Base-by-base conservation (phyloP, 441 rosid genomes). In the Theobroma grandiflorum region DNA sequence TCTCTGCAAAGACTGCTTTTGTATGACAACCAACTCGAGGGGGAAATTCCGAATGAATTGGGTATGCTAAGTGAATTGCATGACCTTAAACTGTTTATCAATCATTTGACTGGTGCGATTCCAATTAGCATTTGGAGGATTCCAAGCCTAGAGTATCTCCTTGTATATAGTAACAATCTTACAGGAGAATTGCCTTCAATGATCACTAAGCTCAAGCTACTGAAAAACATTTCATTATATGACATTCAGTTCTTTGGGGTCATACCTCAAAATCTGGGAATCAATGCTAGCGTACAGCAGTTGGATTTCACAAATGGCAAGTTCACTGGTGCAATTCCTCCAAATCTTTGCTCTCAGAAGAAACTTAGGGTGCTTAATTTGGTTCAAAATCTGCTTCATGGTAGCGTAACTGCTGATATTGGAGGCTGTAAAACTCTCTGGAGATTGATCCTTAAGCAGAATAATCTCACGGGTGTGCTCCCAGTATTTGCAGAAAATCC, bases 71-170 rank as follows among this genome's bases (percentile, higher is more conserved):
- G 82, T 53, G 43, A 78, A 59, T 78, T 95, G 42, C 49, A 83
- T 77, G 89, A 88, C 66, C 89, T 95, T 69, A 78, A 78, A 77
- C 81, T 95, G 87, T 92, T 91, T 80, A 33, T 6, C 22, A 94
- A 94, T 79, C 74, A 38, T 26, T 87, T 95, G 79, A 86, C 81
- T 3, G 98, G 98, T 72, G 88, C 89, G 84, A 84, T 95, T 82
- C 99, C 97, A 12, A 75, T 83, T 62, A 64, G 84, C 63, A 82
- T 94, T 63, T 95, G 98, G 96, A 92, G 83, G 86, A 91, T 92
- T 81, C 86, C 85, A 3, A 89, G 81, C 79, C 92, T 95, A 16
- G 75, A 81, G 83, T 63, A 77, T 68, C 59, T 95, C 20, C 70
- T 82, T 3, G 72, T 93, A 69, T 89, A 94, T 70, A 76, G 81